Evolutionary conservation across 169 alveolate genomes (phyloP).

Genomic region (Babesia ovis): DNA sequence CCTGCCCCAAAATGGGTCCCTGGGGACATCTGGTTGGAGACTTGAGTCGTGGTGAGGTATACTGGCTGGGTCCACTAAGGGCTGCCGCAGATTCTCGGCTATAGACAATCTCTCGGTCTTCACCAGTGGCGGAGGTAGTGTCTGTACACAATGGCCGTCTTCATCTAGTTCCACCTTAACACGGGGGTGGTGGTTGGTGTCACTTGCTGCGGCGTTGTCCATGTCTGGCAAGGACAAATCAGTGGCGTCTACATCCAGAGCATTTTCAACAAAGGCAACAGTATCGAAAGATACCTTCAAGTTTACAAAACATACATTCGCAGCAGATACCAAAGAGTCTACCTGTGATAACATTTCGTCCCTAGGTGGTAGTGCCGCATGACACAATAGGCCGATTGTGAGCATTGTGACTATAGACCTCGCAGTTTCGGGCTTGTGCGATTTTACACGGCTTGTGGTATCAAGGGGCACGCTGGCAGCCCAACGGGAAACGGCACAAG

Average conservation of each 20-base stretch:
- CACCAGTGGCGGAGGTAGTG: background rate
- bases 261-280: constrained; percentile 1
- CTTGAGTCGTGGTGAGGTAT: background rate
- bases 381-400: constrained; percentile 19
- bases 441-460: constrained; percentile 40
- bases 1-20: too few species aligned
- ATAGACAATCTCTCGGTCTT: constrained; percentile 12
- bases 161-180: background rate
- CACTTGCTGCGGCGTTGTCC: background rate
- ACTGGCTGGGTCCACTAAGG: background rate
- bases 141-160: background rate
- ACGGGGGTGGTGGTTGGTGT: too few species aligned
- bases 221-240: background rate
- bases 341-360: background rate
- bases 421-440: constrained; percentile 47
- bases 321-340: constrained; percentile 56
- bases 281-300: constrained; percentile 28
- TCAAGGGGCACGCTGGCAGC: constrained; percentile 56
- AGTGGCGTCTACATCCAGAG: constrained; percentile 3
- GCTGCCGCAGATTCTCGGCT: background rate
- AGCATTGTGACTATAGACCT: constrained; percentile 31
- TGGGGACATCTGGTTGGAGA: background rate
- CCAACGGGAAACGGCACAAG: constrained; percentile 31
- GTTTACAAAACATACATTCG: constrained; percentile 48
- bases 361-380: background rate